A percentile compares a stretch with the other conserved stretches of the same genome.
phyloP scores from a whole-genome alignment of 805 yeast species.

The Lipomyces yamanashiensis region DNA sequence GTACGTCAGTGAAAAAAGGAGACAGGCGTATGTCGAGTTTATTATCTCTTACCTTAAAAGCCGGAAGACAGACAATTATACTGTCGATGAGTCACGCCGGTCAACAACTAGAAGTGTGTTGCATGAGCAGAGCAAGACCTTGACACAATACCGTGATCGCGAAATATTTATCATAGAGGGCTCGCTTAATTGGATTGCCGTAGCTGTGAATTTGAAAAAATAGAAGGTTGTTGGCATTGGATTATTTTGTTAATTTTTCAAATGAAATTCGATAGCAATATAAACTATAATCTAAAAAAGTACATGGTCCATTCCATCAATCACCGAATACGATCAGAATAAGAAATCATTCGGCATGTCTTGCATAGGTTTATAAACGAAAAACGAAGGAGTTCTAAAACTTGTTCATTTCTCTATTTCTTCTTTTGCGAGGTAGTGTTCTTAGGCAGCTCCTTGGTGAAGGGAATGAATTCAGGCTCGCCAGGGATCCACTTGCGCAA shows the following conservation, averaged over 20 bases:
- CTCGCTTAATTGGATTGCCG: conserved; percentile 14
- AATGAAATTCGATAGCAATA: not conserved
- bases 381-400: not conserved
- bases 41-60: conserved; percentile 21
- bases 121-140: conserved; percentile 6
- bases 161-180: conserved; percentile 20
- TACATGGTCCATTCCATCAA: too few relatives aligned
- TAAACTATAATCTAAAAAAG: not conserved
- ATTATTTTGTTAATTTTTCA: not conserved
- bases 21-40: conserved; percentile 5
- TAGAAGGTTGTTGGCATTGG: not conserved
- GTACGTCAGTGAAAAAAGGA: conserved; percentile 14
- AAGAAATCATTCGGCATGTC: too few relatives aligned
- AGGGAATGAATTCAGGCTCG: conserved; percentile 96
- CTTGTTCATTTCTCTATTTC: conserved; percentile 35
- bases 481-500: conserved; percentile 97
- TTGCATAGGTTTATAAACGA: not conserved
- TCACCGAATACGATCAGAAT: too few relatives aligned
- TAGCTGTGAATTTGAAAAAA: conserved; percentile 10
- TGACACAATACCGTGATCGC: conserved; percentile 16
- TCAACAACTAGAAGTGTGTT: not conserved
- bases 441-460: conserved; percentile 87
- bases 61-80: conserved; percentile 16
- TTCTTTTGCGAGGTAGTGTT: conserved; percentile 82
- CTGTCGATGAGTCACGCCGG: not conserved